A percentile compares a stretch with the other conserved stretches of the same genome.
These are phyloP conservation scores for Colletotrichum agaves DNA, from an alignment of 2,329 filamentous ascomycete genomes.

Conservation along the genomic window DNA sequence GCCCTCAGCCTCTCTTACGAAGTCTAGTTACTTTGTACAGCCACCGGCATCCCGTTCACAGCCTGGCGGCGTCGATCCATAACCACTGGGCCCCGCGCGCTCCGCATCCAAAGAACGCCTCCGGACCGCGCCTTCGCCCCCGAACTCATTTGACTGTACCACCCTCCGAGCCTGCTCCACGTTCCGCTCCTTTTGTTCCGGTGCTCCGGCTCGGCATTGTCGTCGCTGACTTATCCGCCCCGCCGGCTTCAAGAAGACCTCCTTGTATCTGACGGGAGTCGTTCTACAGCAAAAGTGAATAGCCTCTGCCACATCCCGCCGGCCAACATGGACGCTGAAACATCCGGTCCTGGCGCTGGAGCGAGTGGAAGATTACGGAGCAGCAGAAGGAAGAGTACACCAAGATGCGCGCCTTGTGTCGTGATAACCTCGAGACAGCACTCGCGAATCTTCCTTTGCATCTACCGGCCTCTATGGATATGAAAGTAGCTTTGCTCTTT, in stretches of 20 bases:
- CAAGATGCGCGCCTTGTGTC: conserved; percentile 41
- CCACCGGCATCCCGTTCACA: neutral
- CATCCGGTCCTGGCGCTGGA: conserved; percentile 1
- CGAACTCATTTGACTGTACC: conserved; percentile 10
- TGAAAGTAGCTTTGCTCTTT: conserved; percentile 40
- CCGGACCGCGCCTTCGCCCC: conserved; percentile 6
- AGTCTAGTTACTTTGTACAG: neutral
- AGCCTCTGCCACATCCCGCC: neutral
- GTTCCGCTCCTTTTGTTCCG: neutral
- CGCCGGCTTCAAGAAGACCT: conserved; percentile 1
- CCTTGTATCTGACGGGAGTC: neutral
- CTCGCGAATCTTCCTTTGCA: conserved; percentile 46
- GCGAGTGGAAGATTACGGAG: conserved; percentile 3
- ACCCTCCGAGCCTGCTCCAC: neutral
- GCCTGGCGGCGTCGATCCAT: neutral
- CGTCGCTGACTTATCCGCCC: neutral
- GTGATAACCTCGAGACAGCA: conserved; percentile 46
- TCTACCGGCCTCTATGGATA: conserved; percentile 45
- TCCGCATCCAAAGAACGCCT: conserved; percentile 19
- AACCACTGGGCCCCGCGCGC: conserved; percentile 21
- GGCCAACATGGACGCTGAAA: conserved; percentile 22
- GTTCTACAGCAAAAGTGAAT: too few relatives aligned
- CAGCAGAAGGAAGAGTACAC: conserved; percentile 41
- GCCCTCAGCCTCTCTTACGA: neutral
- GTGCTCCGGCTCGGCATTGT: neutral